Conservation (phyloP, 2,329 filamentous ascomycete genomes). For the Simplicillium aogashimaense region DNA sequence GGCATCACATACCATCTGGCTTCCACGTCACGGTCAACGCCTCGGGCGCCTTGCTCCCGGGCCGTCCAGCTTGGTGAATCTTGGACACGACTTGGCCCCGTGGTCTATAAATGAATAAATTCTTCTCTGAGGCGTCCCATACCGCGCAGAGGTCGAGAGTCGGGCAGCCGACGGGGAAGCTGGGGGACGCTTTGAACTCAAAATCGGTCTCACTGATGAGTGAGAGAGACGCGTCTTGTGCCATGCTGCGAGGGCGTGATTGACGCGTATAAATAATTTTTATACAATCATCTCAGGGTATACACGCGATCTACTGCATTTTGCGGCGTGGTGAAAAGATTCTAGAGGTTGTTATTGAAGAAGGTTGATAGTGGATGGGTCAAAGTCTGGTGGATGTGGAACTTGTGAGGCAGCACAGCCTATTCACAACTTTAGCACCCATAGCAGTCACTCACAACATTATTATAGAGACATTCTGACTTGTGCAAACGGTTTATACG, state of each 20-base stretch:
- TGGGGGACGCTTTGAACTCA: constrained; percentile 40
- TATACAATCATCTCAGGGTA: too few species aligned
- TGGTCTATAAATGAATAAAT: constrained; percentile 67
- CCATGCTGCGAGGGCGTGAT: constrained; percentile 14
- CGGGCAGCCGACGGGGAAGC: constrained; percentile 66
- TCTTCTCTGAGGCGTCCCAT: constrained; percentile 53
- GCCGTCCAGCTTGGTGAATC: constrained; percentile 32
- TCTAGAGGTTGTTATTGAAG: too few species aligned
- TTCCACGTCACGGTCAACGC: constrained; percentile 53
- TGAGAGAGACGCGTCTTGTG: constrained; percentile 24
- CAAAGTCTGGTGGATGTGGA: too few species aligned
- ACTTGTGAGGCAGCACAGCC: too few species aligned
- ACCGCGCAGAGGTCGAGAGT: constrained; percentile 76
- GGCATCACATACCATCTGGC: constrained; percentile 49
- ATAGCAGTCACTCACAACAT: too few species aligned
- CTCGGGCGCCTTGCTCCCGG: constrained; percentile 28
- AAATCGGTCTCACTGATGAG: constrained; percentile 49
- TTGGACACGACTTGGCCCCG: constrained; percentile 59
- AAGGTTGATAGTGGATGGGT: too few species aligned
- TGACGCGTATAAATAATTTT: too few species aligned
- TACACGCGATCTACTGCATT: too few species aligned
- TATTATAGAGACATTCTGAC: too few species aligned
- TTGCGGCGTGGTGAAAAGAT: too few species aligned
- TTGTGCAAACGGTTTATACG: too few species aligned
- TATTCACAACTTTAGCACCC: too few species aligned